Conservation (phyloP, 1,139 yeast genomes). For the Saccharomyces hybrid region DNA sequence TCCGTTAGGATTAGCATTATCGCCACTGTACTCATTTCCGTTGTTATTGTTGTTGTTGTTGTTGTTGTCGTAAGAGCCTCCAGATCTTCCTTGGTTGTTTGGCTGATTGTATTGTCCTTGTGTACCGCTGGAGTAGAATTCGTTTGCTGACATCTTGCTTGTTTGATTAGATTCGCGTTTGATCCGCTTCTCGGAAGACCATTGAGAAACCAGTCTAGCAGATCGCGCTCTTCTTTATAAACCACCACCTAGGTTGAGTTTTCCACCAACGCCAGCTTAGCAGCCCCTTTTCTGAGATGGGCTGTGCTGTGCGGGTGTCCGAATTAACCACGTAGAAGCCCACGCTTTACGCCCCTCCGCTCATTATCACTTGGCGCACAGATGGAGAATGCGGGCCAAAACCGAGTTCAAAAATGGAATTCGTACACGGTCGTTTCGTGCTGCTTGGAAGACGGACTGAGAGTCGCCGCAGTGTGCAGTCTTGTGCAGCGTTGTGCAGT, state of each 20-base stretch:
- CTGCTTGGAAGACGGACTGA: too few relatives aligned
- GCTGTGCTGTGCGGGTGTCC: neutral
- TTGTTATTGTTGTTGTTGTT: too few relatives aligned
- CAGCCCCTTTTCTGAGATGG: neutral
- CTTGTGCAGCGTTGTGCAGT: too few relatives aligned
- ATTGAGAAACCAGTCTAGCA: too few relatives aligned
- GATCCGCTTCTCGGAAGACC: too few relatives aligned
- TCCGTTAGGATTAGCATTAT: conserved; percentile 30
- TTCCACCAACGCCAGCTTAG: neutral
- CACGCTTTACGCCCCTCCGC: neutral
- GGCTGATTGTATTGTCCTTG: conserved; percentile 34
- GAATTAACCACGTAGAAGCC: neutral
- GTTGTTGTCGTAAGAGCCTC: neutral
- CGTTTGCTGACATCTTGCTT: conserved; percentile 53
- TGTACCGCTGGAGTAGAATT: conserved; percentile 46
- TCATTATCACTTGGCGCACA: neutral
- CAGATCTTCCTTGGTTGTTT: conserved; percentile 26
- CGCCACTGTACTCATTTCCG: too few relatives aligned
- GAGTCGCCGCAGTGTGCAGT: too few relatives aligned
- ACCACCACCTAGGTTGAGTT: neutral
- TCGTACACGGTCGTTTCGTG: too few relatives aligned
- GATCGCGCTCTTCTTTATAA: neutral
- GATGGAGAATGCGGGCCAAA: neutral
- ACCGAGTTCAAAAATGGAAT: too few relatives aligned
- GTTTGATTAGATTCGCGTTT: neutral